These are phyloP conservation scores for Zoysia matrella DNA, from an alignment of 202 grass and related monocot species.

Conservation along the genomic window DNA sequence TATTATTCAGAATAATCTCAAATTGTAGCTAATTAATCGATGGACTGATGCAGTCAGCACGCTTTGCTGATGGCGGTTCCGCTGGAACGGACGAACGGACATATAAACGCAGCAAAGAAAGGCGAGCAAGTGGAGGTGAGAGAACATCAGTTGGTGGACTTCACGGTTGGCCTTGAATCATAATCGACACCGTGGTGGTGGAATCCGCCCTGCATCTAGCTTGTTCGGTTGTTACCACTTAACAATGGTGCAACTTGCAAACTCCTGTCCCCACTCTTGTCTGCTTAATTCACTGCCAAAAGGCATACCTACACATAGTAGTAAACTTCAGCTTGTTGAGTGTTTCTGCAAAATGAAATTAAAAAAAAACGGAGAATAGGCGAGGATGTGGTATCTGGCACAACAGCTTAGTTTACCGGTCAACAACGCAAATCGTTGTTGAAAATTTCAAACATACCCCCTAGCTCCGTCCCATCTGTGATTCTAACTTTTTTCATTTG, in stretches of 20 bases:
- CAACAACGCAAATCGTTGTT: too few relatives aligned
- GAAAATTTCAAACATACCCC: too few relatives aligned
- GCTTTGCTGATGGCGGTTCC: neutral
- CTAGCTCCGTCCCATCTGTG: too few relatives aligned
- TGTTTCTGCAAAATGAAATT: too few relatives aligned
- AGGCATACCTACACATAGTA: neutral
- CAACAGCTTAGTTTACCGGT: too few relatives aligned
- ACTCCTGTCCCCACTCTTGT: neutral
- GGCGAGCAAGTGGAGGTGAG: constrained; percentile 10
- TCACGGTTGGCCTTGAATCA: constrained; percentile 26
- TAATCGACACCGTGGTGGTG: constrained; percentile 25
- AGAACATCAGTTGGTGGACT: constrained; percentile 20
- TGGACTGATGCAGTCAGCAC: too few relatives aligned
- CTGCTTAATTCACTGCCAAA: constrained; percentile 2
- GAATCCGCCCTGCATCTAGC: constrained; percentile 13
- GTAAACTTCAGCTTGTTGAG: too few relatives aligned
- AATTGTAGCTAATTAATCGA: too few relatives aligned
- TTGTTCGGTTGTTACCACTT: neutral
- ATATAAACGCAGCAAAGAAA: neutral
- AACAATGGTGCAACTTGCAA: constrained; percentile 24
- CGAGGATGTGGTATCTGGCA: too few relatives aligned
- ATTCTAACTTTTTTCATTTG: too few relatives aligned
- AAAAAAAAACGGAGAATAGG: too few relatives aligned
- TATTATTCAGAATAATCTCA: too few relatives aligned
- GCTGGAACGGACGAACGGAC: neutral